Base-by-base conservation (phyloP, 805 yeast genomes). In the Wickerhamiella vanderwaltii region DNA sequence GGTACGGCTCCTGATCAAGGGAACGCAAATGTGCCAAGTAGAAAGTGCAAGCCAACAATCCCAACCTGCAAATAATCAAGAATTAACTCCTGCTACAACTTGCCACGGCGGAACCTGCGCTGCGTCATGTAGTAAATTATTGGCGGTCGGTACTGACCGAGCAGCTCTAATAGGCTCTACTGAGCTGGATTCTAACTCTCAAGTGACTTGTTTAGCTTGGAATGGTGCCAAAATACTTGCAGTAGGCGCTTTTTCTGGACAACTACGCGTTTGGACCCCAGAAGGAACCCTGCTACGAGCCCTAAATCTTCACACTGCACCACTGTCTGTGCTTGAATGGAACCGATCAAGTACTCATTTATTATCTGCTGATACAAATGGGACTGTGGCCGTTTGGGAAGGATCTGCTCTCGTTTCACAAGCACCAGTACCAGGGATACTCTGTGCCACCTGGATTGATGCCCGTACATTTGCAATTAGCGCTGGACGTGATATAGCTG, bases 1-100 rank as follows among this genome's bases (percentile, higher is more conserved):
- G 23, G 94, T 88, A 9, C 73, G 74, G 53, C 63, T 88, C 32
- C 77, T 88, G 0, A 96, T 88, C 52, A 81, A 77, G 56, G 97
- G 97, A 2, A 73, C 87, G 13, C 67, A 86, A 35, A 83, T 78
- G 56, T 63, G 77, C n/a, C 74, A 82, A 47, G 73, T 79, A 15
- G 87, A 83, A 53, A 20, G 16, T 2, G 23, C 31, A 68, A 23
- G 22, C 6, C 25, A 13, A 3, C 17, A 7, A 7, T 3, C 3
- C 6, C 18, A 5, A 6, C 22, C 12, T 13, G 22, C 9, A 18
- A 19, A n/a, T 3, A n/a, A 12, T 19, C 16, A 24, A 6, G 31
- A 15, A 9, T 32, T 26, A 16, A n/a, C 7, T 46, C 23, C 49
- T 39, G 4, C 2, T 3, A 22, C n/a, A 11, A 23, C 30, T 5